These are phyloP conservation scores for Crataegus laevigata DNA, from an alignment of 306 rosid species.

Conservation along the genomic window DNA sequence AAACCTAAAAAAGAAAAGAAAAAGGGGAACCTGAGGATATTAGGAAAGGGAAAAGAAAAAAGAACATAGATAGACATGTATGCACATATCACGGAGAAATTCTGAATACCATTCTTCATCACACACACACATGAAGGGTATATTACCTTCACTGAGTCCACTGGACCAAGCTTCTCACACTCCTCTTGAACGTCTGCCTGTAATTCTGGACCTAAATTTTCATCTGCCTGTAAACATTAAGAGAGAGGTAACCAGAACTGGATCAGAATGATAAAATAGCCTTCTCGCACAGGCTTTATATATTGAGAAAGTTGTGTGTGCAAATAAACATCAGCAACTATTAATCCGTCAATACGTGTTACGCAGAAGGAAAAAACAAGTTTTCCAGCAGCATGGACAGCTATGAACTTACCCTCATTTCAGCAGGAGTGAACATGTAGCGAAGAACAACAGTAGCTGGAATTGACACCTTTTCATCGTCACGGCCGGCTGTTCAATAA, in stretches of 20 bases:
- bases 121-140: background rate
- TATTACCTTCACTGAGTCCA: slow-evolving; percentile 74
- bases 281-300: background rate
- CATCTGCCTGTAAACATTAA: slow-evolving; percentile 59
- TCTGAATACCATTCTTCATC: background rate
- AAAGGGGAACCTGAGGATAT: background rate
- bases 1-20: slow-evolving; percentile 45
- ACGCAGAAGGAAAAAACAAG: background rate
- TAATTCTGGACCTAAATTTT: slow-evolving; percentile 59
- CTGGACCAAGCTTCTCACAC: slow-evolving; percentile 72
- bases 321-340: background rate
- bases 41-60: slow-evolving; percentile 6
- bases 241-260: background rate
- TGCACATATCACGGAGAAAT: background rate
- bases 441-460: slow-evolving; percentile 82
- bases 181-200: slow-evolving; percentile 88
- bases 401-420: slow-evolving; percentile 58
- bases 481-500: slow-evolving; percentile 72
- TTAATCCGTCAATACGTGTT: background rate
- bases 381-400: background rate
- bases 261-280: background rate
- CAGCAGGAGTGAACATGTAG: slow-evolving; percentile 75
- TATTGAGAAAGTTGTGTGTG: background rate
- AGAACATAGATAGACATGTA: background rate
- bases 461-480: slow-evolving; percentile 69